Evolutionary conservation across 768 basidiomycete genomes (phyloP).

Genomic region (Krasilnikovozyma curviuscula): DNA sequence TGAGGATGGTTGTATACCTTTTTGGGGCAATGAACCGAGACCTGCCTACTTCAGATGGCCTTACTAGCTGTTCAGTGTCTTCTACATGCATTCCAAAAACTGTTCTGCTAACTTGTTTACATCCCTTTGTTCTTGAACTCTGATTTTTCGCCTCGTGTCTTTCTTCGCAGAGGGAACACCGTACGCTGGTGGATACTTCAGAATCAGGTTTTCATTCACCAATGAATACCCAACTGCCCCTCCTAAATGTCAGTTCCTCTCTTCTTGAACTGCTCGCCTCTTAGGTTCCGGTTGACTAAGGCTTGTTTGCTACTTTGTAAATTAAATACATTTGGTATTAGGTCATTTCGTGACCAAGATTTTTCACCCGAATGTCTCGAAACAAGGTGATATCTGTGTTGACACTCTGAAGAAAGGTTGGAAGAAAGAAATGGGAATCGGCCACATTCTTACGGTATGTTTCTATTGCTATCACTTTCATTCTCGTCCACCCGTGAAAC

Average conservation of each 20-base stretch:
- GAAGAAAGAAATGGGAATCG: slow-evolving; percentile 78
- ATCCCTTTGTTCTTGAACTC: too few relatives aligned
- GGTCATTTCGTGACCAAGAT: slow-evolving; percentile 88
- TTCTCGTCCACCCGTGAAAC: neutral
- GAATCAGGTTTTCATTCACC: slow-evolving; percentile 66
- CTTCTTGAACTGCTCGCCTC: neutral
- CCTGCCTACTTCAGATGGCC: too few relatives aligned
- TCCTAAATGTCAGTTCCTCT: slow-evolving; percentile 54
- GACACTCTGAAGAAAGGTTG: slow-evolving; percentile 96
- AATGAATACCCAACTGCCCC: slow-evolving; percentile 85
- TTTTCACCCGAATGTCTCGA: slow-evolving; percentile 90
- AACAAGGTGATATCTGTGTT: slow-evolving; percentile 79
- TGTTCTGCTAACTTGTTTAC: too few relatives aligned
- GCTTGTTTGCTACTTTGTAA: neutral
- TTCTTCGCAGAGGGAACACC: slow-evolving; percentile 40
- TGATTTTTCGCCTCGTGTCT: neutral
- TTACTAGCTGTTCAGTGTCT: too few relatives aligned
- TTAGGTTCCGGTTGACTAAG: neutral
- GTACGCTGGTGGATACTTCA: slow-evolving; percentile 50
- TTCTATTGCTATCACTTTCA: neutral
- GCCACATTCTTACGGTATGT: slow-evolving; percentile 29
- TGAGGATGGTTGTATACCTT: too few relatives aligned
- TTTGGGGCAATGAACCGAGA: too few relatives aligned
- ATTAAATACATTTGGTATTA: slow-evolving; percentile 21
- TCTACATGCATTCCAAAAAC: too few relatives aligned